phyloP scores from a whole-genome alignment of 805 yeast species.

The Teunomyces funiuensis region DNA sequence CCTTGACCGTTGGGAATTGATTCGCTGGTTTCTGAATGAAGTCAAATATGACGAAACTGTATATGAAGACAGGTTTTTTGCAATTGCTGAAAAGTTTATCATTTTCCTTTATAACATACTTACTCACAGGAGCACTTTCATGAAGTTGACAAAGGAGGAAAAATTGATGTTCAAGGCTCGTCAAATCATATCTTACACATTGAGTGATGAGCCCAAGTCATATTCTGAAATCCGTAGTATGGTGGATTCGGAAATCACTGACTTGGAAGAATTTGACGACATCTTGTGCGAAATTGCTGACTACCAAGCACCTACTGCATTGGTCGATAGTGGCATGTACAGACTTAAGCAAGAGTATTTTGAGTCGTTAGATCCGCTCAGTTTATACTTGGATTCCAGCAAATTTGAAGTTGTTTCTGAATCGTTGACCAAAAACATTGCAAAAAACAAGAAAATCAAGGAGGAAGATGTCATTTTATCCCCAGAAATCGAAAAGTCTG shows the following conservation, averaged over 20 bases:
- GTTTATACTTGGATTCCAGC: conserved; percentile 44
- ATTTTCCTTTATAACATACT: conserved; percentile 45
- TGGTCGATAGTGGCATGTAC: conserved; percentile 62
- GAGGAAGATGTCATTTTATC: conserved; percentile 46
- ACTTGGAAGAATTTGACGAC: conserved; percentile 43
- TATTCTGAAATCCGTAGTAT: conserved; percentile 47
- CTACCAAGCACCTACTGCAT: conserved; percentile 59
- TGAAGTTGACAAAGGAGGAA: conserved; percentile 22
- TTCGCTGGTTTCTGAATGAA: conserved; percentile 46
- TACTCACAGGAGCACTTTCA: conserved; percentile 35
- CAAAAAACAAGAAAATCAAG: conserved; percentile 35
- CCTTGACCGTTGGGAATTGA: conserved; percentile 58
- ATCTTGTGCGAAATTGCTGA: conserved; percentile 62
- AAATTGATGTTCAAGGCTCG: conserved; percentile 30
- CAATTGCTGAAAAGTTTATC: conserved; percentile 44
- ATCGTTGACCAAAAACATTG: conserved; percentile 44
- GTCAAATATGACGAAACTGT: conserved; percentile 32
- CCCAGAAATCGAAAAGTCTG: conserved; percentile 42
- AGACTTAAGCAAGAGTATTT: conserved; percentile 58
- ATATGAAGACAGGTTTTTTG: conserved; percentile 49
- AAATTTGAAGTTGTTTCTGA: conserved; percentile 54
- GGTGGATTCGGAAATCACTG: conserved; percentile 29
- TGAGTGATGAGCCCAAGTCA: conserved; percentile 53
- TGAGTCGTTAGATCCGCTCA: conserved; percentile 63
- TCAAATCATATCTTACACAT: conserved; percentile 46